Evolutionary conservation across 192 early-diverging fungal species (phyloP).

Genomic region (Phlyctochytrium planicorne): DNA sequence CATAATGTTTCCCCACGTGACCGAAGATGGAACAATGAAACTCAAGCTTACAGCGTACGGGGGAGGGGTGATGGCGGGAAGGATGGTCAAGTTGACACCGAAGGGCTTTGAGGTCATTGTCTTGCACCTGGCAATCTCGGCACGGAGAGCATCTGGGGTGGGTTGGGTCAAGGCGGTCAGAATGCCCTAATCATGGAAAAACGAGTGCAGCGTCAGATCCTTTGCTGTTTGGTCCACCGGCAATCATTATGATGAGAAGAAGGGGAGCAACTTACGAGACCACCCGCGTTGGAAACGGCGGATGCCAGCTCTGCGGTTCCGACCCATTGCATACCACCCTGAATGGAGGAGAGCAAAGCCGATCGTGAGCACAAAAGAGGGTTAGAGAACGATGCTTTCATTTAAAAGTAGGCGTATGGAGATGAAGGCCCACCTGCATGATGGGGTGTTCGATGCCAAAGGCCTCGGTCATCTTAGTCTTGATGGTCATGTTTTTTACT

Average conservation of each 20-base stretch:
- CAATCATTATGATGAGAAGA: not conserved
- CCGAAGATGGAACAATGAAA: not conserved
- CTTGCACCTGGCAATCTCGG: conserved; percentile 70
- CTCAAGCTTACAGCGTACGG: conserved; percentile 58
- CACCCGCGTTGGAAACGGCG: conserved; percentile 81
- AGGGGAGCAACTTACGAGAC: conserved; percentile 34
- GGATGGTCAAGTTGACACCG: conserved; percentile 77
- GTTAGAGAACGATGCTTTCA: not conserved
- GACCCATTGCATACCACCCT: conserved; percentile 82
- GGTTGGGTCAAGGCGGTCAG: conserved; percentile 78
- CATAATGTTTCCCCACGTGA: not conserved
- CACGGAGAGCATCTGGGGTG: conserved; percentile 70
- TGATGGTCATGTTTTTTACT: not conserved
- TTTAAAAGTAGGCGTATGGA: not conserved
- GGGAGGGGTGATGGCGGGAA: conserved; percentile 78
- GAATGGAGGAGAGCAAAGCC: conserved; percentile 2
- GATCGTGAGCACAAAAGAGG: conserved; percentile 12
- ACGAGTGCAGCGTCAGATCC: not conserved
- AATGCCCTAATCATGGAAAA: conserved; percentile 40
- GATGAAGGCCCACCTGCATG: conserved; percentile 42
- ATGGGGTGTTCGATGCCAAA: conserved; percentile 74
- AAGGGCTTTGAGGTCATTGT: conserved; percentile 77
- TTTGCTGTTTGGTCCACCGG: not conserved
- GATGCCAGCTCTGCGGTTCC: conserved; percentile 57
- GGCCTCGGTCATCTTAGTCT: conserved; percentile 52